Evolutionary conservation across 176 grass and related monocot species (phyloP), one percentile per base, ranked within the genome.

Genomic region (Dendrocalamus sinicus): DNA sequence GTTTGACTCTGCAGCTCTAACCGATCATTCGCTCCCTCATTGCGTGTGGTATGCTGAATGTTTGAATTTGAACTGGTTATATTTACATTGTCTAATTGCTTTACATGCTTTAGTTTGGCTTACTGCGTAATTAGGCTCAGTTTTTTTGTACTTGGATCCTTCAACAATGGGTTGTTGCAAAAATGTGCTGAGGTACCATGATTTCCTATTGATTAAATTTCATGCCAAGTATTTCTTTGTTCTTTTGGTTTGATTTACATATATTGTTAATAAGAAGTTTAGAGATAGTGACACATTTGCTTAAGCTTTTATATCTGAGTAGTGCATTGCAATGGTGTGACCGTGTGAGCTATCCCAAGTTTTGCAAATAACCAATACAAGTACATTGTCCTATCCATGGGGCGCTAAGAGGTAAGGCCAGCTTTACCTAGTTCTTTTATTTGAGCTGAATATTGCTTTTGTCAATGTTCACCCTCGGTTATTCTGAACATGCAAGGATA

Each of bases 31-130:
- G 22, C 89, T 91, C 23, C 89, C 85, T 88, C 89, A 39, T 76
- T 88, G 81, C 83, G 70, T 87, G 85, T 91, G 89, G 89, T 91
- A 91, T 91, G 89, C 89, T 73, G 70, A 87, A 80, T 84, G 89
- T 80, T 87, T 91, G 85, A 84, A 88, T 91, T 91, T 84, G 81
- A 88, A 55, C 76, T 84, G 76, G 85, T 81, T 81, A 70, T 84
- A 30, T 91, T 91, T 91, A 71, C 81, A 76, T 88, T 88, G 19
- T 84, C 63, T 76, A 84, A 88, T 88, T 91, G 52, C 75, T 84
- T 90, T 88, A 81, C 86, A 81, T 84, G 76, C 75, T 83, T 53
- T 76, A 88, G 85, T 60, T 83, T 30, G 53, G 59, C 76, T 64
- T 75, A 78, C 76, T 55, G 76, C 85, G 88, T 81, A 91, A 91